Evolutionary conservation across 108 stramenopile species (phyloP), one percentile per base, ranked within the genome.

Genomic region (Halocafeteria seosinensis): DNA sequence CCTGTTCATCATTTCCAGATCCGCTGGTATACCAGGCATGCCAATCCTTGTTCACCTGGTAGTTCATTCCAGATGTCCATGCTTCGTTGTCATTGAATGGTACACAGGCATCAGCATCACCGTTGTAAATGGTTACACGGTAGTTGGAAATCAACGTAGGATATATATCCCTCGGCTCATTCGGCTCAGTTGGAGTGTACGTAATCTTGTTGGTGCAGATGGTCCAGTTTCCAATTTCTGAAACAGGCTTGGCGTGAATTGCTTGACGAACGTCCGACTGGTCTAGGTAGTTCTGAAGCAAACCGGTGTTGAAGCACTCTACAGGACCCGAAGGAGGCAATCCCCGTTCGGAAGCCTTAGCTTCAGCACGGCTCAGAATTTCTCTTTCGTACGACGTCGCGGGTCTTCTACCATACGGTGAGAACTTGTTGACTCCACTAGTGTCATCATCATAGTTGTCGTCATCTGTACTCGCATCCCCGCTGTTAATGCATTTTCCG

Each of bases 81-180:
- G 21, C 38, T 35, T 64, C 42, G 37, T 31, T 62, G 64, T 73
- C 76, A 12, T 65, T 71, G 57, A 63, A 73, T 2, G 76, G 76
- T 34, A 77, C 76, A 42, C 76, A 77, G 37, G 61, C 67, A 64
- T 77, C 76, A 35, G 33, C 57, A 50, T 77, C 60, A 28, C 76
- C 76, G 51, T 66, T 71, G 62, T 73, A 77, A 29, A 74, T 50
- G 31, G 72, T 34, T 33, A 74, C 65, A 32, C 47, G 11, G 25
- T 27, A 2, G 6, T 68, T 11, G 25, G 69, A 29, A 4, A 63
- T 59, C 6, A 73, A 65, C 0, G 25, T 34, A 23, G 76, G 76
- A 55, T 76, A 76, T 17, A 64, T 38, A 37, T 73, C 59, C 13
- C 37, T 35, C 4, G 72, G 76, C 58, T 69, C 50, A 70, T 73